Evolutionary conservation across 352 stramenopile genomes (phyloP), one percentile per base, ranked within the genome.

Genomic region (Phytophthora uliginosa): DNA sequence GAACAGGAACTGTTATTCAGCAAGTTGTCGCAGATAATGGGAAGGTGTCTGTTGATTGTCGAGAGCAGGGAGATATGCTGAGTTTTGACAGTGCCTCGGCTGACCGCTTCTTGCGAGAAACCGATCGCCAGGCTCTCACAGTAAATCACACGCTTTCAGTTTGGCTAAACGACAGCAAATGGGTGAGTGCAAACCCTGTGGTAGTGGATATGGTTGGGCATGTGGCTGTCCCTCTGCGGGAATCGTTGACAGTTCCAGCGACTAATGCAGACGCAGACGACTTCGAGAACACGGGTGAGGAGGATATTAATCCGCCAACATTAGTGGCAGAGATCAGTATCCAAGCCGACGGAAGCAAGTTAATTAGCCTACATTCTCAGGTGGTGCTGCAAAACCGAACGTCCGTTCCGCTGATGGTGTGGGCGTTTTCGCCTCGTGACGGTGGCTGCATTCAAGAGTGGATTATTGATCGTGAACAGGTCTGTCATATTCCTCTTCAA

Each of bases 141-240:
- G 90, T 94, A 7, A 94, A 96, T 51, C 90, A 97, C 63, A 96
- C 90, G 40, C 74, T 97, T n/a, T 97, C 87, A 8, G 89, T 95
- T 33, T 95, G 87, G 85, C 42, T 95, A 50, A 93, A 95, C 50
- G 87, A 81, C n/a, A 95, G 87, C 74, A 93, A 94, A 60, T 97
- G 89, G 89, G 88, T 95, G 17, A 97, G 90, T 78, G 78, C 82
- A 33, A 94, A 96, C 50, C 89, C 90, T 26, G 90, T 97, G 10
- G 81, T 95, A 13, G 90, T 97, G 6, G 90, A 97, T 74, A 89
- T 97, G 48, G 90, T 97, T 26, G 90, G 90, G 24, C 89, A 97
- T 69, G 85, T 97, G 12, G 88, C 88, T 26, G 87, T 97, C 31
- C 89, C 89, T 7, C 76, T 95, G 20, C 81, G 86, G 57, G 88